These are phyloP conservation scores for Oryza glaberrima DNA, from an alignment of 176 grass and related monocot genomes.

Conservation along the genomic window DNA sequence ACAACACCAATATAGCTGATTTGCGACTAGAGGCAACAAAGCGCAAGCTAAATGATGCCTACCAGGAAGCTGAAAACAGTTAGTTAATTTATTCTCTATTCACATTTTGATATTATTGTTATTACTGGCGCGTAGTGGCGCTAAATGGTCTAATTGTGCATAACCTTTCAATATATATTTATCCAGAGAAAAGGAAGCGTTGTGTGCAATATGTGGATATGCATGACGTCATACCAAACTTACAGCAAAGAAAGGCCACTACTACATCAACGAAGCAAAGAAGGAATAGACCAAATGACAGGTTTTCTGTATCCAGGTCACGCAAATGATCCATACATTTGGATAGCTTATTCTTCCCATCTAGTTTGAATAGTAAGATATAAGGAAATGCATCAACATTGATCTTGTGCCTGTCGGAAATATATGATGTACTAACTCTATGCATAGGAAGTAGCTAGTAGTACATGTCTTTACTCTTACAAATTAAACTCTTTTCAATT, in stretches of 20 bases:
- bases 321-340: not conserved
- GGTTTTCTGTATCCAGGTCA: no score
- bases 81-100: not conserved
- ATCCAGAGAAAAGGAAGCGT: constrained; percentile 55
- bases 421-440: no score
- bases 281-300: not conserved
- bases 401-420: no score
- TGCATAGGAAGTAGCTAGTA: no score
- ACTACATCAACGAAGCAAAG: not conserved
- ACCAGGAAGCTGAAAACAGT: constrained; percentile 70
- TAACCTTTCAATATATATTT: not conserved
- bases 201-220: constrained; percentile 49
- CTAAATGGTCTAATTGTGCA: not conserved
- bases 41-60: constrained; percentile 59
- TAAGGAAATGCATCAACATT: no score
- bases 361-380: no score
- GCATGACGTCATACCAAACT: constrained; percentile 37
- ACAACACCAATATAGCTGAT: not conserved
- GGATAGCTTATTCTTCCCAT: no score
- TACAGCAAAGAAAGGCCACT: not conserved
- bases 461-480: no score
- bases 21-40: constrained; percentile 46
- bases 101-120: not conserved
- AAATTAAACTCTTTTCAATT: no score
- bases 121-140: not conserved